Percentiles rank a stretch among this genome's conserved stretches.
Conservation (phyloP, 306 rosid genomes). For the Inga leiocalycina region DNA sequence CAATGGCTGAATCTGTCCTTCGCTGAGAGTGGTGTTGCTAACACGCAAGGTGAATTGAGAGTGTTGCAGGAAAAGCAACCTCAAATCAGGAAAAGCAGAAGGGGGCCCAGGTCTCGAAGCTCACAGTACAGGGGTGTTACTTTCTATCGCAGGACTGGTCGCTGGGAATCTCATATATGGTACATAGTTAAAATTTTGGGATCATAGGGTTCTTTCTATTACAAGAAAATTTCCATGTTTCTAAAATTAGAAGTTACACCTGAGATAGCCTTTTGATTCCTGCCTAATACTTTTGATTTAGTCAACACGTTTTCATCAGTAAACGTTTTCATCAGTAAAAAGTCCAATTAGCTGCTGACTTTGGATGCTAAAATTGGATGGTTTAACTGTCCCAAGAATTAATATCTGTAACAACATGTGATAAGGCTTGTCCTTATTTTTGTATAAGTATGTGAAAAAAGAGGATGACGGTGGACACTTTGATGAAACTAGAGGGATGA, state of each 20-base stretch:
- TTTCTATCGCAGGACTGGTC: constrained; percentile 81
- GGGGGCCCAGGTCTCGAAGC: constrained; percentile 88
- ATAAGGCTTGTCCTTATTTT: background rate
- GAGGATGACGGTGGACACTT: background rate
- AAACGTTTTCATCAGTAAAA: background rate
- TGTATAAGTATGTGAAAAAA: background rate
- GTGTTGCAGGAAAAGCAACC: constrained; percentile 40
- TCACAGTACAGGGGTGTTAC: constrained; percentile 88
- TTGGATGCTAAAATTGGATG: background rate
- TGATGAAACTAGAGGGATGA: background rate
- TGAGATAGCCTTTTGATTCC: background rate
- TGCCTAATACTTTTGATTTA: background rate
- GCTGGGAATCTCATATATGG: constrained; percentile 97
- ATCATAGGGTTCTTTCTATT: background rate
- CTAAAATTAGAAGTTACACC: background rate
- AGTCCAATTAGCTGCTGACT: background rate
- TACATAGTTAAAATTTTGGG: background rate
- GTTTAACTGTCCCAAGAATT: background rate
- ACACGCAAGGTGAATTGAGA: constrained; percentile 24
- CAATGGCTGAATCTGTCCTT: constrained; percentile 48
- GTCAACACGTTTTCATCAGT: background rate
- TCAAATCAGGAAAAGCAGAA: constrained; percentile 56
- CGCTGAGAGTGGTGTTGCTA: constrained; percentile 8
- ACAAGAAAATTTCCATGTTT: background rate
- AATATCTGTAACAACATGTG: background rate